phyloP scores from a whole-genome alignment of 2,329 filamentous ascomycete species.

The Domatiomyces catenatus region DNA sequence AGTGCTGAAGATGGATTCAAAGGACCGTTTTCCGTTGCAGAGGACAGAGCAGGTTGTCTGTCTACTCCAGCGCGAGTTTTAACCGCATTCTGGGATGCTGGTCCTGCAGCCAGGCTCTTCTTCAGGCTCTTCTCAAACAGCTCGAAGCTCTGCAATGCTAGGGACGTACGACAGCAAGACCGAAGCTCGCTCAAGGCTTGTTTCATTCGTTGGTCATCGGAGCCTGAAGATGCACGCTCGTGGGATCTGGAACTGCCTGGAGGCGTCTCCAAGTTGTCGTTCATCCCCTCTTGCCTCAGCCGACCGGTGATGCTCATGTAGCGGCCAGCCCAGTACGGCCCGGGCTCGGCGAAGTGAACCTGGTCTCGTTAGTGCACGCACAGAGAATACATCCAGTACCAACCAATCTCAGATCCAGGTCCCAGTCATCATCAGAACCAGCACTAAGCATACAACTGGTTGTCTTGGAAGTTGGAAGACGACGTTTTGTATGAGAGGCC shows the following conservation, averaged over 20 bases:
- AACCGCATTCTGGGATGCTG: slow-evolving; percentile 4
- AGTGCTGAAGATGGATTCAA: slow-evolving; percentile 1
- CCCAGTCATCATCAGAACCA: background rate
- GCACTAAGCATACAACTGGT: slow-evolving; percentile 3
- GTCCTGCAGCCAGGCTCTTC: slow-evolving; percentile 2
- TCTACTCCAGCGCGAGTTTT: background rate
- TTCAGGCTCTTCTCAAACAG: slow-evolving; percentile 8
- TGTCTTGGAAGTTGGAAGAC: slow-evolving; percentile 3
- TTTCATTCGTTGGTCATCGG: slow-evolving; percentile 5
- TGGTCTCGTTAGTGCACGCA: slow-evolving; percentile 4
- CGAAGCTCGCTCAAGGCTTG: slow-evolving; percentile 8
- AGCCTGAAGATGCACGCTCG: slow-evolving; percentile 5
- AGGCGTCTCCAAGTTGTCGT: background rate
- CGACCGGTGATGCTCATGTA: slow-evolving; percentile 12
- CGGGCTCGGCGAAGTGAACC: slow-evolving; percentile 8
- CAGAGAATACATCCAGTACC: background rate
- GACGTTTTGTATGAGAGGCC: background rate
- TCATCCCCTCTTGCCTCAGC: slow-evolving; percentile 3
- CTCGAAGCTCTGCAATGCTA: slow-evolving; percentile 11
- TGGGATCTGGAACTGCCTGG: background rate
- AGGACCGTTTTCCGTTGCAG: background rate
- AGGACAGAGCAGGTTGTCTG: background rate
- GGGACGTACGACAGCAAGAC: slow-evolving; percentile 7
- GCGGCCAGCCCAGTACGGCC: slow-evolving; percentile 13
- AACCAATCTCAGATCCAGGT: slow-evolving; percentile 5